Base-by-base conservation (phyloP, 1,284 basidiomycete species). In the Chiua sp. region DNA sequence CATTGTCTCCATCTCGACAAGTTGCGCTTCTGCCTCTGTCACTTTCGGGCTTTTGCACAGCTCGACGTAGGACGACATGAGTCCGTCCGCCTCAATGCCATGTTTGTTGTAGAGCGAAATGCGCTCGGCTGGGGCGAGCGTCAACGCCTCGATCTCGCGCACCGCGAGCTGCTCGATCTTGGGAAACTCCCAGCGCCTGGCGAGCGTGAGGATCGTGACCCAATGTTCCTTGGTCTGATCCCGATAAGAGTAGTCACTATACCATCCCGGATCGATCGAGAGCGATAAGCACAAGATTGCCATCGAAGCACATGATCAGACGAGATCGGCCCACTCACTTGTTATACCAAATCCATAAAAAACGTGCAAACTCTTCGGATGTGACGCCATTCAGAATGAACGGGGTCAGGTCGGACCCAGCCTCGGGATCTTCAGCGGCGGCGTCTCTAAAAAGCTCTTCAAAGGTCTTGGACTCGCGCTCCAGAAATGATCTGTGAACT, bases 281-380 rank as follows among this genome's bases (percentile, higher is more conserved):
- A 42, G n/a, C 49, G 32, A 53, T 65, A 8, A 55, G 48, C 22
- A 3, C 13, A 35, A 42, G 28, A 55, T 32, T 39, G 32, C 28
- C 30, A 8, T 16, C 26, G 12, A 44, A 44, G n/a, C 42, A 44
- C 42, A n/a, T 22, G 8, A 44, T 44, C 42, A 3, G n/a, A 22
- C n/a, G 11, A n/a, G 42, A 22, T 20, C 16, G n/a, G 20, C 4
- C 12, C 33, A 32, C 68, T 47, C 47, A 89, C 87, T 81, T 81
- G 51, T 88, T 86, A 51, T 90, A 91, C 72, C 89, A 90, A 0
- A 91, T 83, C 87, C 88, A 90, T 1, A 89, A 65, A 23, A 91
- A 82, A 5, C 78, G 76, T 0, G 80, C 79, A 58, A 91, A 89
- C 5, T 88, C 84, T 0, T 75, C 70, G 1, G 78, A 70, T 0